phyloP scores from a whole-genome alignment of 257 asterid species.

The Solanum pimpinellifolium region DNA sequence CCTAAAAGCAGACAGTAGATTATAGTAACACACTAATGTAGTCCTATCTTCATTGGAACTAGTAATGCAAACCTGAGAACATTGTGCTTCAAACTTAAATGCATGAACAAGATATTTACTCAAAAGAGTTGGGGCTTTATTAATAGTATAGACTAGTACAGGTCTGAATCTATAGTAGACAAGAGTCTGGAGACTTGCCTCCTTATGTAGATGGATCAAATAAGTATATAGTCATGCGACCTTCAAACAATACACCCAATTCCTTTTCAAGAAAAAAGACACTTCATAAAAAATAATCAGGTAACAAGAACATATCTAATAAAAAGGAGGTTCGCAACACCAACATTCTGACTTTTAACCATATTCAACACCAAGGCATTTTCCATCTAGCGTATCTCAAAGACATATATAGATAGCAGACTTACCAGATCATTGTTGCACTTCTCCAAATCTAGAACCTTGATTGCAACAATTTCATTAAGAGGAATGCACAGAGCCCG shows the following conservation, averaged over 20 bases:
- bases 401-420: neutral
- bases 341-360: neutral
- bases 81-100: neutral
- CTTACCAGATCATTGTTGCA: conserved; percentile 96
- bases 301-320: neutral
- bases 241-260: neutral
- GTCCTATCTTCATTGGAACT: neutral
- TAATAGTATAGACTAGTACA: neutral
- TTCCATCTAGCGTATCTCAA: neutral
- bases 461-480: conserved; percentile 78
- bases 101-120: neutral
- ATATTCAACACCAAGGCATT: neutral
- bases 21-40: neutral
- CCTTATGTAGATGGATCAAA: neutral
- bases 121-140: neutral
- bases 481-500: conserved; percentile 81
- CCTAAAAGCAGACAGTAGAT: neutral
- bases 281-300: neutral
- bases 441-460: conserved; percentile 97
- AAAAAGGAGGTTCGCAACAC: neutral
- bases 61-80: neutral
- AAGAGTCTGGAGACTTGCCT: neutral
- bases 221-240: neutral
- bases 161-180: neutral
- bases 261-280: neutral